phyloP scores from a whole-genome alignment of 2,329 filamentous ascomycete genomes.

The Cryphonectria japonica region DNA sequence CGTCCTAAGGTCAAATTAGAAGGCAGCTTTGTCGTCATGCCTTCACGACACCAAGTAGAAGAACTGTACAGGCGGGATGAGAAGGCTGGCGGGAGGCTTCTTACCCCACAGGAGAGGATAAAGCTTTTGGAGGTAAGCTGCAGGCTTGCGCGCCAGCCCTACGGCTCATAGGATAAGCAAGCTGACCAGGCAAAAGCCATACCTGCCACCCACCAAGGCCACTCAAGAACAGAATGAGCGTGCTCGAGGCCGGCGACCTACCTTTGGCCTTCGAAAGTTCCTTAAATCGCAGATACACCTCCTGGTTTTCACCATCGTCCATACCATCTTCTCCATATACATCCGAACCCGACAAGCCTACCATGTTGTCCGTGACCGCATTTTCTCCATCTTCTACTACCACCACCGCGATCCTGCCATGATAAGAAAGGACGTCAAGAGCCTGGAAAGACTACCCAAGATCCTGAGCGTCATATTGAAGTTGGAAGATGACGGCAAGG shows the following conservation, averaged over 20 bases:
- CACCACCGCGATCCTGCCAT: constrained; percentile 95
- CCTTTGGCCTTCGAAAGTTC: constrained; percentile 63
- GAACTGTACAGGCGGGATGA: constrained; percentile 51
- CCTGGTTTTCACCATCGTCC: constrained; percentile 70
- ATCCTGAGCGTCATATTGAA: constrained; percentile 88
- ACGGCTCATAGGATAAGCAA: constrained; percentile 20
- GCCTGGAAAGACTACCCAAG: constrained; percentile 73
- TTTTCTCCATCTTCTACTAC: constrained; percentile 85
- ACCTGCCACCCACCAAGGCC: constrained; percentile 41
- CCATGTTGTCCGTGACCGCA: constrained; percentile 75
- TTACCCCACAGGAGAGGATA: constrained; percentile 49
- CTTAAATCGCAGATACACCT: constrained; percentile 66
- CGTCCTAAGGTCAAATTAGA: neutral
- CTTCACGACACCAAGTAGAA: constrained; percentile 43
- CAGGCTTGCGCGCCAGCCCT: constrained; percentile 12
- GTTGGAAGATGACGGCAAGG: constrained; percentile 69
- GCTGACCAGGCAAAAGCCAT: constrained; percentile 39
- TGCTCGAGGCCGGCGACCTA: constrained; percentile 20
- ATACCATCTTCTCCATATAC: constrained; percentile 85
- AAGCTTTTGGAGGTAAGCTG: constrained; percentile 48
- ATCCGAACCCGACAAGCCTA: constrained; percentile 81
- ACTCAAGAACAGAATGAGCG: constrained; percentile 34
- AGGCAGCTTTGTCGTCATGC: constrained; percentile 37
- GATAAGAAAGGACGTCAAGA: constrained; percentile 83
- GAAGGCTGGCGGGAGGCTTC: constrained; percentile 44